These are phyloP conservation scores for Ganoderma boninense DNA, from an alignment of 1,284 basidiomycete species.

Conservation along the genomic window DNA sequence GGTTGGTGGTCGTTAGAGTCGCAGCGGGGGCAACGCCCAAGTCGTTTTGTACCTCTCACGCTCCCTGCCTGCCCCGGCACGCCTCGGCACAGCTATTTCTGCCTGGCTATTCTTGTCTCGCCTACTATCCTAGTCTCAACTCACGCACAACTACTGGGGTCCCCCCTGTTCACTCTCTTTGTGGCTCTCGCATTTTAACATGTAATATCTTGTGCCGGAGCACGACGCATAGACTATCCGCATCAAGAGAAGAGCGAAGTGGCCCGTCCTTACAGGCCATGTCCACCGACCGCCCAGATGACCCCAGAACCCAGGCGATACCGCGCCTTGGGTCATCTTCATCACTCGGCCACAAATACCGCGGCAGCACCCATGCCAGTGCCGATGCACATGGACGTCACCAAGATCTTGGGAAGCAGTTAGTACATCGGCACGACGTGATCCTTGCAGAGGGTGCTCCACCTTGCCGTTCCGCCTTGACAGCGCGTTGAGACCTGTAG, in stretches of 20 bases:
- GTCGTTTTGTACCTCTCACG: conserved; percentile 4
- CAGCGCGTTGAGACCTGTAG: conserved; percentile 87
- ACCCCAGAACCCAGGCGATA: too few relatives aligned
- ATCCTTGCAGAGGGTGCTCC: conserved; percentile 22
- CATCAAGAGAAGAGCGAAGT: not conserved
- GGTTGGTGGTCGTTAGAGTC: conserved; percentile 31
- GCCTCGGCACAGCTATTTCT: conserved; percentile 23
- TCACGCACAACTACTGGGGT: not conserved
- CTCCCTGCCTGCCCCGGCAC: conserved; percentile 17
- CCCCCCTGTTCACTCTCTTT: not conserved
- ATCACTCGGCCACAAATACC: conserved; percentile 44
- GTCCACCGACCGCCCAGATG: not conserved
- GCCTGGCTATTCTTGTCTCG: conserved; percentile 16
- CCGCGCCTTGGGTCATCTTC: not conserved
- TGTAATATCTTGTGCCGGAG: not conserved
- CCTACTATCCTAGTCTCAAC: not conserved
- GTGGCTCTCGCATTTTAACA: not conserved
- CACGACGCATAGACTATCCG: not conserved
- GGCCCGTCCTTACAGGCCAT: not conserved
- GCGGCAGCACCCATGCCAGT: conserved; percentile 87
- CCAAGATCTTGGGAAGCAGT: conserved; percentile 58
- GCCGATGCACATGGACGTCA: conserved; percentile 89
- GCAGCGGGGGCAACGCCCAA: conserved; percentile 3
- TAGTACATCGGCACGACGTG: conserved; percentile 13
- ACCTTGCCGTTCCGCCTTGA: conserved; percentile 83